Evolutionary conservation across 2,329 filamentous ascomycete genomes (phyloP), one percentile per base, ranked within the genome.

Genomic region (Leptographium galeiforme): DNA sequence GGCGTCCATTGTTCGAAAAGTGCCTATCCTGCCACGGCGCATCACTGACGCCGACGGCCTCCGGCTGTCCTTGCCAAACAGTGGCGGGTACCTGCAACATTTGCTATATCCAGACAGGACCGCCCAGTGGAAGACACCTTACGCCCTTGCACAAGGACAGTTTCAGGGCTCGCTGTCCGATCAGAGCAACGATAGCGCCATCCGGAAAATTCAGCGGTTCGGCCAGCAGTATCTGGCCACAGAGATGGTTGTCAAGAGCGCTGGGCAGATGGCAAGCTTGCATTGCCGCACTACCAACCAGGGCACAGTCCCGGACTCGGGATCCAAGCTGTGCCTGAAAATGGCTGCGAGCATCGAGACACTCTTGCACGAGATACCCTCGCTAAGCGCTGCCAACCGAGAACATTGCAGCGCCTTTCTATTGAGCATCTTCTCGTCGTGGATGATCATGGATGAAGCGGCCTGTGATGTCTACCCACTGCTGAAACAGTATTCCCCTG

Each of bases 341-440:
- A 14, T n/a, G 11, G 19, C 36, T 40, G 19, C 11, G 14, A 12
- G 2, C 18, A 6, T 45, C 8, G 19, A 41, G 2, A 11, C 51
- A 1, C 13, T 48, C 32, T 18, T 39, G 8, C 13, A 39, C 2
- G n/a, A 13, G 8, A n/a, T 2, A 3, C 13, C 50, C 2, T 14
- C 18, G 1, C 11, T 56, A 18, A 79, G 77, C 56, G 58, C 69
- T 0, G 55, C 59, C 5, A 70, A 75, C 54, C 67, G 72, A 0
- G 74, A 77, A 49, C 69, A 75, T 30, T 73, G 71, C 57, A 81
- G 79, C 33, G 54, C 64, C 0, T 70, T 77, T 58, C 63, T 84
- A 0, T 67, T 86, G 1, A 70, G 66, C 8, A 45, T 79, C 0
- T 72, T 85, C 60, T 74, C 79, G 50, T 57, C 82, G 0, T 87